Evolutionary conservation across 2,329 filamentous ascomycete species (phyloP).

Genomic region (Talaromyces sp.): DNA sequence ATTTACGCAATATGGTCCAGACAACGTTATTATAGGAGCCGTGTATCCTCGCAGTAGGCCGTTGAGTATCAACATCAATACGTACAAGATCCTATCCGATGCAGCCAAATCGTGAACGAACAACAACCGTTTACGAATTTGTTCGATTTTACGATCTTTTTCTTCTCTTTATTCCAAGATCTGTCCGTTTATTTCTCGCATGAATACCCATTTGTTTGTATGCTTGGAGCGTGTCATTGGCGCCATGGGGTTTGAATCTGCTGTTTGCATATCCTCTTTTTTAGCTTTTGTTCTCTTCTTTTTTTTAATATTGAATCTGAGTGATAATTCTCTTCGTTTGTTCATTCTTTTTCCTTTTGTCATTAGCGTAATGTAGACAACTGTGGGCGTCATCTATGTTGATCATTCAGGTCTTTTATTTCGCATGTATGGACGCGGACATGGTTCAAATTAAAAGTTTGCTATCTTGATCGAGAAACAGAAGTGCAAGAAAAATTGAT

Average conservation of each 20-base stretch:
- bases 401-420: background rate
- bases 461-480: too few species aligned
- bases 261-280: background rate
- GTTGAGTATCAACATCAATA: slow-evolving; percentile 36
- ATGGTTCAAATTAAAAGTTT: background rate
- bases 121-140: background rate
- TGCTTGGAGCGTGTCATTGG: slow-evolving; percentile 8
- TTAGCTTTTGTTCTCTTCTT: background rate
- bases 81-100: slow-evolving; percentile 39
- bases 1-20: slow-evolving; percentile 38
- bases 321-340: background rate
- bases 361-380: background rate
- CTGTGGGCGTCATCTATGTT: background rate
- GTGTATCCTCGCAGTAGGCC: slow-evolving; percentile 37
- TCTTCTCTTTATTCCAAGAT: background rate
- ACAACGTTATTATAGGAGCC: slow-evolving; percentile 29
- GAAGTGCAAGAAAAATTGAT: too few species aligned
- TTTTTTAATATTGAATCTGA: background rate
- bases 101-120: slow-evolving; percentile 25
- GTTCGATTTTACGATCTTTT: background rate
- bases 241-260: background rate
- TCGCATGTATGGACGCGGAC: too few species aligned
- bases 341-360: too few species aligned
- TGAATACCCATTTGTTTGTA: slow-evolving; percentile 12
- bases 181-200: slow-evolving; percentile 1